Evolutionary conservation across 441 rosid species (phyloP).

Genomic region (Corymbia calophylla): DNA sequence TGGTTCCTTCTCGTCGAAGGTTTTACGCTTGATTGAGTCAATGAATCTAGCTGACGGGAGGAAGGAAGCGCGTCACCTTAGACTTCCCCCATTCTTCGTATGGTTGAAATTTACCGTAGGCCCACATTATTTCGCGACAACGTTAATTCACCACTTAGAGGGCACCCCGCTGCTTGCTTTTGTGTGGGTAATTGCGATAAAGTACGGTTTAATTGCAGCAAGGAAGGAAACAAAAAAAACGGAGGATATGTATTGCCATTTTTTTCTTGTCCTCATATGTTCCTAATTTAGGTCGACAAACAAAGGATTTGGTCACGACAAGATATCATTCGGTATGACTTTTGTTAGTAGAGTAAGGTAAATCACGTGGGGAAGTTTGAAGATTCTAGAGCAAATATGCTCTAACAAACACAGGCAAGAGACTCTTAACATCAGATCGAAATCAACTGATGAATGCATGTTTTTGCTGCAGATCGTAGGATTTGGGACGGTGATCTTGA

Average conservation of each 20-base stretch:
- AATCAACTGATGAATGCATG: background rate
- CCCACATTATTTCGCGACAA: background rate
- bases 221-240: background rate
- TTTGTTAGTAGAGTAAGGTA: background rate
- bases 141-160: background rate
- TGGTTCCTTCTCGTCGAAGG: background rate
- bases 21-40: background rate
- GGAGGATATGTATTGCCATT: background rate
- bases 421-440: background rate
- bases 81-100: background rate
- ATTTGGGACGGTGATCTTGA: conserved; percentile 48
- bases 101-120: accelerated
- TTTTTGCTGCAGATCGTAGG: conserved; percentile 43
- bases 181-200: too few species aligned
- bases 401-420: background rate
- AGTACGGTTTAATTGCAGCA: background rate
- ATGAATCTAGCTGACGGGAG: background rate
- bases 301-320: background rate
- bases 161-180: too few species aligned
- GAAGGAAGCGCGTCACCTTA: background rate
- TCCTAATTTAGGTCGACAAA: background rate
- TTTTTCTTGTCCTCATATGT: background rate
- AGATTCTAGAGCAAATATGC: background rate
- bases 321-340: background rate
- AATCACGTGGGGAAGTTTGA: background rate